Evolutionary conservation across 2,329 filamentous ascomycete genomes (phyloP), one percentile per base, ranked within the genome.

Genomic region (Endocalyx cinctus): DNA sequence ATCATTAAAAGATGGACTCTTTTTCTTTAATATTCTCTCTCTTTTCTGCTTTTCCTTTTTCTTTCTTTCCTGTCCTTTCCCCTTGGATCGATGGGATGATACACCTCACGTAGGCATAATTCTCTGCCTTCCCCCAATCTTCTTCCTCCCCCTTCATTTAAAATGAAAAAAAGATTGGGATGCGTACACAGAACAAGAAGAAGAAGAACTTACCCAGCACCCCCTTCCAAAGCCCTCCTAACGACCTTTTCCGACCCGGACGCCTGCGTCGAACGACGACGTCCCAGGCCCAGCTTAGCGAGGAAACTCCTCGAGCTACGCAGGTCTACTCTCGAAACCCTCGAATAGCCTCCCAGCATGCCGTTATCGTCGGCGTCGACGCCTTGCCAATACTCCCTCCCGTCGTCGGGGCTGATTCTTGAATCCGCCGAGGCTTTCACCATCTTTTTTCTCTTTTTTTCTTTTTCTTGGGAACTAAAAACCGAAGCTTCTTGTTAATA

Each of bases 271-370:
- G n/a, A n/a, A n/a, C n/a, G n/a, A n/a, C n/a, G n/a, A 27, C 53
- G 51, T 38, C 57, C 57, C 42, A 72, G 55, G 16, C 76, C 74
- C 3, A 89, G 61, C 58, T 87, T 87, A 26, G 77, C 72, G 25
- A 88, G 63, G 57, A 89, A 87, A 51, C 71, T 79, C 46, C 75
- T 70, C 4, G 80, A 86, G 25, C 79, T 79, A 47, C 80, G 77
- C 6, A 90, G 67, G 55, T 89, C 86, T 39, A 84, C 72, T 41
- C 77, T 73, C 20, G 78, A 82, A 51, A 85, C 72, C 55, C 79
- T 70, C 10, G 65, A 56, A 37, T 67, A 66, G 59, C 89, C 85
- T 41, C 87, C 88, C 2, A 94, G 80, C 82, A 92, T 89, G 52
- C 87, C 86, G 48, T 83, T 73, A 29, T 66, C 59, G 31, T 69